Evolutionary conservation across 108 stramenopile genomes (phyloP).

Genomic region (Parietichytrium sp.): DNA sequence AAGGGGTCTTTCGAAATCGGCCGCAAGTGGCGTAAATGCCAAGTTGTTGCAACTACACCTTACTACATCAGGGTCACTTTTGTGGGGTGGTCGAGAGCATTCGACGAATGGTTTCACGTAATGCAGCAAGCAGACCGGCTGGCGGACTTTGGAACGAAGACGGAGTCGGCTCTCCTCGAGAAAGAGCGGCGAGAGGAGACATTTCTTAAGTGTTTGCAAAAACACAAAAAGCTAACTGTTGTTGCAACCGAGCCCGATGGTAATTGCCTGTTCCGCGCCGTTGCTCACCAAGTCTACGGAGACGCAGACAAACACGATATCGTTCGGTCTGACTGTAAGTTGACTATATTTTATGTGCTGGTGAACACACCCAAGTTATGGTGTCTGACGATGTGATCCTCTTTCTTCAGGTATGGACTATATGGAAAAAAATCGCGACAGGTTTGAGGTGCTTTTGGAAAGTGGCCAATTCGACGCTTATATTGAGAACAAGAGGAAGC

Average conservation of each 20-base stretch:
- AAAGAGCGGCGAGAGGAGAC: neutral
- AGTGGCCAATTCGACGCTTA: conserved; percentile 36
- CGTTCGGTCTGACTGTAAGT: conserved; percentile 50
- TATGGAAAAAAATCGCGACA: conserved; percentile 21
- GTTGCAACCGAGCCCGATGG: conserved; percentile 55
- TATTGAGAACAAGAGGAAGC: conserved; percentile 38
- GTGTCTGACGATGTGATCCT: too few relatives aligned
- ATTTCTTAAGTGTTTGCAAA: neutral
- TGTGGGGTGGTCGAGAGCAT: conserved; percentile 13
- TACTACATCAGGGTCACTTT: conserved; percentile 28
- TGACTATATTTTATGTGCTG: too few relatives aligned
- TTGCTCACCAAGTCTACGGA: conserved; percentile 66
- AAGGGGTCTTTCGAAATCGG: neutral
- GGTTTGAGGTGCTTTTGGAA: neutral
- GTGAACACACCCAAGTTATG: too few relatives aligned
- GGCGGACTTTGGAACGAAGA: neutral
- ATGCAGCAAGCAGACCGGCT: conserved; percentile 22
- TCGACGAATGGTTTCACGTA: conserved; percentile 24
- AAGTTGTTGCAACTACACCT: neutral
- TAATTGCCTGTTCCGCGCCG: conserved; percentile 64
- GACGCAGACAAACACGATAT: conserved; percentile 50
- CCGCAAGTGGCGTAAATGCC: conserved; percentile 20
- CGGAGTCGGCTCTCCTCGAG: neutral
- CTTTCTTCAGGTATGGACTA: too few relatives aligned
- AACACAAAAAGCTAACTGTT: conserved; percentile 43